Base-by-base conservation (phyloP, 768 basidiomycete species). In the Boletus subparvulus region DNA sequence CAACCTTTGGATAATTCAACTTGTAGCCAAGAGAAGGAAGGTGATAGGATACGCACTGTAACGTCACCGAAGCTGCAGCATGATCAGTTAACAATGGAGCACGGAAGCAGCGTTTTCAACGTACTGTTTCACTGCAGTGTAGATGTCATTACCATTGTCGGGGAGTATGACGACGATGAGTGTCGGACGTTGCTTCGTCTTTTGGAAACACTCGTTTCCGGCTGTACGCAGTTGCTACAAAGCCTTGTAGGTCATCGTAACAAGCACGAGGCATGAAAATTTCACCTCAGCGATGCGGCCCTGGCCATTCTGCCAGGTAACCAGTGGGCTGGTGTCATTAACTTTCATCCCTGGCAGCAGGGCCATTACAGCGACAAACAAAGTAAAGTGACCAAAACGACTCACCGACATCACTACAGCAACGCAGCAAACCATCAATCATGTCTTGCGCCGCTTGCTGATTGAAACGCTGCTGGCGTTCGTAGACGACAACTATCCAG, bases 41-140 rank as follows among this genome's bases (percentile, higher is more conserved):
- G 33, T 10, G 16, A 37, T 10, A 24, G 45, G 36, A 28, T 12
- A 51, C 76, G 71, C 65, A 83, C 83, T 39, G 73, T 72, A 41
- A 87, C 75, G 62, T 92, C 89, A 7, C 90, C 90, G 50, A 90
- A 90, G 64, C 90, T 92, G 54, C 39, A 65, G 56, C 33, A 13
- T 14, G 19, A 43, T 56, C 30, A 54, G 57, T 60, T 12, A 53
- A 30, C 50, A 19, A 21, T 43, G 28, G 43, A 17, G 32, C 5
- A 54, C 42, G 32, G 46, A 40, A 17, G 49, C n/a, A 28, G 19
- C 19, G 2, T 26, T 50, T 32, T 46, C 19, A 52, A 78, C 84
- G 59, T 64, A 92, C 90, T 90, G 86, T 73, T 92, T 92, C 26
- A 92, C 81, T 19, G 84, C 82, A 3, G 80, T 84, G 62, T 92